Base-by-base conservation (phyloP, 1,284 basidiomycete genomes). In the Cryptococcus sp. region DNA sequence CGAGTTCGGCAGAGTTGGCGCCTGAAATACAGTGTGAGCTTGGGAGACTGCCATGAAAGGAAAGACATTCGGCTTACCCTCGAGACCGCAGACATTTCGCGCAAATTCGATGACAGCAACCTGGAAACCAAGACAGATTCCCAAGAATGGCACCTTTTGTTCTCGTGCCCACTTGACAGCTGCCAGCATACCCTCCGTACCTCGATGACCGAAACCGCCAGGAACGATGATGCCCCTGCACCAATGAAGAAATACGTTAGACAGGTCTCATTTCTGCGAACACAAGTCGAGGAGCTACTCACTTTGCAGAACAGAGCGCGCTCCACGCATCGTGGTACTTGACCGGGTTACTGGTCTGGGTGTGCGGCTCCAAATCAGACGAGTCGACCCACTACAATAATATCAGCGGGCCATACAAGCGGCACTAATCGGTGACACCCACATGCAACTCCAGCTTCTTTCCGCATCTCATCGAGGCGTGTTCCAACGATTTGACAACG, bases 121-220 rank as follows among this genome's bases (percentile, higher is more conserved):
- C 77, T 99, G 96, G 86, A 99, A 99, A 39, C 95, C 95, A 37
- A 98, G 86, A 77, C 95, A 99, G 76, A 99, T 94, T 55, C 95
- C 95, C 41, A 99, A 81, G 84, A 93, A 99, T 0, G 95, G 96
- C 6, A 95, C 82, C 63, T 91, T 90, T 74, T 96, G 89, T 79
- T 98, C 93, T 62, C 96, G 84, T 0, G 95, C 94, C 86, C 95
- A 95, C 78, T 92, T 94, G 74, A 94, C 93, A 20, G 96, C 96
- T 47, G 92, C 84, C 69, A 98, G 87, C 95, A 99, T 99, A 48
- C 95, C 95, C 78, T 97, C 95, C 0, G 90, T 95, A 23, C 95
- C 95, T 46, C 96, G 89, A 7, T 83, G 80, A 25, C 95, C 95
- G 72, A 99, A 99, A 11, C 95, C 95, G 54, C 95, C 96, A 5